Conservation (phyloP, 2,329 filamentous ascomycete species). For the Sclerotinia minor region DNA sequence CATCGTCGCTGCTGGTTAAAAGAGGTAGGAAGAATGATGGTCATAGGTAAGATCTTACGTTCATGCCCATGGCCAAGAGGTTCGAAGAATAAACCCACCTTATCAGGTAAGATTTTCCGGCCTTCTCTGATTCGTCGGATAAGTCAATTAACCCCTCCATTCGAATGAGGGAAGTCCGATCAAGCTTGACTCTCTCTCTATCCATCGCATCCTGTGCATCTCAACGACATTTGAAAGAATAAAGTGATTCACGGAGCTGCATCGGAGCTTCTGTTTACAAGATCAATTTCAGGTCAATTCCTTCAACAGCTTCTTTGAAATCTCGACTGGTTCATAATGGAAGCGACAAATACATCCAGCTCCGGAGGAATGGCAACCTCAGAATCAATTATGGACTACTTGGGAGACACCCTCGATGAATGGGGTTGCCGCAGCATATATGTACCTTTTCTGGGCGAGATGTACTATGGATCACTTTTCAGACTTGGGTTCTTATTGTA, state of each 20-base stretch:
- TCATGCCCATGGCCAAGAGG: not conserved
- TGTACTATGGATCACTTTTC: not conserved
- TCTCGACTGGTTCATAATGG: not conserved
- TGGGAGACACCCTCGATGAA: not conserved
- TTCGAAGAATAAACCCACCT: not conserved
- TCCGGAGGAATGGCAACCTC: not conserved
- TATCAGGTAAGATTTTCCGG: constrained; percentile 3
- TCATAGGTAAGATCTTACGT: too few relatives aligned
- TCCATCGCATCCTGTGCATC: not conserved
- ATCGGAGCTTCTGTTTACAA: not conserved
- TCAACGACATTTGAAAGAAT: not conserved
- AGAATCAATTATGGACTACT: not conserved
- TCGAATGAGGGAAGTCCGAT: not conserved
- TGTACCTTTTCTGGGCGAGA: not conserved
- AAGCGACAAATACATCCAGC: not conserved
- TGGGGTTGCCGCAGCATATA: too few relatives aligned
- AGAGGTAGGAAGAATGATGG: not conserved
- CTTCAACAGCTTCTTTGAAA: too few relatives aligned
- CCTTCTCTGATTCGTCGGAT: constrained; percentile 13
- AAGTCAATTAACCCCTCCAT: not conserved
- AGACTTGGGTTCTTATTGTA: not conserved
- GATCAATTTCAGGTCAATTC: not conserved
- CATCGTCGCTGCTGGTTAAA: too few relatives aligned
- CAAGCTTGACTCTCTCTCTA: not conserved
- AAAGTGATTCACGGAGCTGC: not conserved